Base-by-base conservation (phyloP, 2,329 filamentous ascomycete species). In the Scytalidium lignicola region DNA sequence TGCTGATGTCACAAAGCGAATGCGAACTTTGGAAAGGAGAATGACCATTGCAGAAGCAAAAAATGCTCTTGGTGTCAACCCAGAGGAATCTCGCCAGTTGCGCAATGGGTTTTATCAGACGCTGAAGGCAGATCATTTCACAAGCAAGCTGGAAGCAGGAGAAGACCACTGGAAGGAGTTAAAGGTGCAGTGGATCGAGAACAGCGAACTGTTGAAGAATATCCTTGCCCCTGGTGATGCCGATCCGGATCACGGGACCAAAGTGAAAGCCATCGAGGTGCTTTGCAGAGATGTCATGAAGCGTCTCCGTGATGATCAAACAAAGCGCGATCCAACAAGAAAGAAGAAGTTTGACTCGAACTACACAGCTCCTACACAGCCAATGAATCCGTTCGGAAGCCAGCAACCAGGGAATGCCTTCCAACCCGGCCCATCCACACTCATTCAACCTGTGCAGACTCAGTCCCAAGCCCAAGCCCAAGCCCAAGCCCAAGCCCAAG, bases 201-300 rank as follows among this genome's bases (percentile, higher is more conserved):
- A 71, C 22, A 83, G 78, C 0, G 69, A 73, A 8, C 63, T 82
- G 3, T 67, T 88, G 15, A 76, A 74, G 50, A 70, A 65, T 7
- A 75, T 82, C 9, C 67, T 88, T 8, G 70, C 72, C 0, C 67
- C 71, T 0, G 74, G 72, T 2, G 68, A 73, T 13, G 65, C 71
- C 1, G 79, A 84, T 53, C 73, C 78, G 2, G 69, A 75, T 19
- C 73, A 81, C 48, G 60, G 67, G 19, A 67, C 72, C 42, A 87
- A 83, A 62, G 62, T 80, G 28, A 83, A 79, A 55, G 85, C 85
- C 1, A 65, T 91, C 43, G 85, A 91, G 53, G 74, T 86, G 0
- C 69, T 93, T 3, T 86, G 85, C 46, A 77, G 83, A 46, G 88
- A 92, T 66, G 85, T 89, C 17, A 84, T 88, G 76, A 91, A 91